phyloP scores from a whole-genome alignment of 257 asterid species.

The Anisodus tanguticus region DNA sequence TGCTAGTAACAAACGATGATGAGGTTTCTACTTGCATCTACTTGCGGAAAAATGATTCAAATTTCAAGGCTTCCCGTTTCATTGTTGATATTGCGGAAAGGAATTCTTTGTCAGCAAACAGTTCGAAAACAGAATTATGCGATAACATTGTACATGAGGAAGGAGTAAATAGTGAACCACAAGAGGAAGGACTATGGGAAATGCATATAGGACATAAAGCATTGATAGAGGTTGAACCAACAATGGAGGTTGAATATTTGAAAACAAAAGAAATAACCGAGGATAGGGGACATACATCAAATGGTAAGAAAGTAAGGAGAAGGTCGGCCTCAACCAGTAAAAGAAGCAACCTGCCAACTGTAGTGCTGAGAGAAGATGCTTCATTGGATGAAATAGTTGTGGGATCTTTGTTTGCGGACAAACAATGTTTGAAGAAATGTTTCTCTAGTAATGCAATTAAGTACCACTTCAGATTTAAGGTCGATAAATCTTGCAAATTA shows the following conservation, averaged over 20 bases:
- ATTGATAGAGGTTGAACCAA: constrained; percentile 24
- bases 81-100: constrained; percentile 11
- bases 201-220: constrained; percentile 23
- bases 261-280: not conserved
- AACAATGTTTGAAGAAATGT: not conserved
- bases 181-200: not conserved
- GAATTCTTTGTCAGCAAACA: not conserved
- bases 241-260: constrained; percentile 2
- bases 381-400: not conserved
- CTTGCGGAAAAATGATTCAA: constrained; percentile 28
- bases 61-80: constrained; percentile 26
- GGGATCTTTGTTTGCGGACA: not conserved
- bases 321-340: not conserved
- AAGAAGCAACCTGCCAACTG: not conserved
- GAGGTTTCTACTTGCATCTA: constrained; percentile 28
- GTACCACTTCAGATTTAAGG: constrained; percentile 17
- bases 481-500: constrained; percentile 1
- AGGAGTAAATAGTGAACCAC: not conserved
- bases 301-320: not conserved
- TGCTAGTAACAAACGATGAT: constrained; percentile 22
- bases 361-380: not conserved
- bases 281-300: not conserved
- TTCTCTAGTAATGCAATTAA: not conserved
- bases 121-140: not conserved
- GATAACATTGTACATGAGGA: not conserved